Base-by-base conservation (phyloP, 2,329 filamentous ascomycete species). In the Leptographium procerum region DNA sequence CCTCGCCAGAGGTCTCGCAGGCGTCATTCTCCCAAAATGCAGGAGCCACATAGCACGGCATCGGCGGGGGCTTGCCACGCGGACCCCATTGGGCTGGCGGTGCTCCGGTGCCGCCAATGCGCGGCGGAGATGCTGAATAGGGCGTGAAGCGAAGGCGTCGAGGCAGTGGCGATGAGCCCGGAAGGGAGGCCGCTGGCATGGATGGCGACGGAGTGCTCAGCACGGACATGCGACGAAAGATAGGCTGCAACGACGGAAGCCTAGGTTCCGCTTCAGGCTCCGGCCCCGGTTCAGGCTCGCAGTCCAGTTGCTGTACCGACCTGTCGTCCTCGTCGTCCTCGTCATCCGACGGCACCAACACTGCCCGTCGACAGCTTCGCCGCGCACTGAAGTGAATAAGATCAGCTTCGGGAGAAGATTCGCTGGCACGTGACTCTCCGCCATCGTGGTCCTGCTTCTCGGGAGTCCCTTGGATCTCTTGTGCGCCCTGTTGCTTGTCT, bases 11-110 rank as follows among this genome's bases (percentile, higher is more conserved):
- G 22, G 11, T 11, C 13, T 7, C 34, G 19, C 28, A 6, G 13
- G 33, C 52, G n/a, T 19, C n/a, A n/a, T n/a, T n/a, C n/a, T n/a
- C 6, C 52, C 28, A 28, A 8, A 16, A 19, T 13, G 7, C 4
- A 16, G 60, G 62, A 0, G 57, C 22, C 55, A 54, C 47, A 6
- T 59, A 53, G 26, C 60, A 61, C 3, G 61, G 58, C 2, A 59
- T 61, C 4, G 53, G 28, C 11, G 45, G 55, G 0, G 62, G 62
- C 55, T 63, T 63, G 28, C 54, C 55, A 9, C 40, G 48, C 8
- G 45, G 52, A 2, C 59, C 56, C 62, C 62, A 64, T 11, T 36
- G n/a, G 0, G 60, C 50, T 1, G 62, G 62, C 0, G 62, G 54
- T 1, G 52, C 16, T 4, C 28, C 60, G 11, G 29, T 52, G 13